A percentile compares a stretch with the other conserved stretches of the same genome.
Conservation (phyloP, 2,329 filamentous ascomycete genomes). For the Colletotrichum sp. region DNA sequence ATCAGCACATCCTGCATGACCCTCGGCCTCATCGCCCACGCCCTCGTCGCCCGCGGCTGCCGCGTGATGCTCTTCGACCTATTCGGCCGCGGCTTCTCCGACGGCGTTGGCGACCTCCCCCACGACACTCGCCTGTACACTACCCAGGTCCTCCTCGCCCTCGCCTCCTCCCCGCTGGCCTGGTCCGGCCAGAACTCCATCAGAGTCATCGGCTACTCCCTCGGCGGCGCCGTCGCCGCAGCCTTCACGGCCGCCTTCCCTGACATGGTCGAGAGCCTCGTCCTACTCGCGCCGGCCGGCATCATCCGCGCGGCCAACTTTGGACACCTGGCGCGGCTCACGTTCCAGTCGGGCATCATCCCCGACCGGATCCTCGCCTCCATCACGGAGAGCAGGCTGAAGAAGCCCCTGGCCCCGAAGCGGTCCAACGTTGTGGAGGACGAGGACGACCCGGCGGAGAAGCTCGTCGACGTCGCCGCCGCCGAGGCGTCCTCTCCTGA, state of each 20-base stretch:
- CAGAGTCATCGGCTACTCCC: constrained; percentile 77
- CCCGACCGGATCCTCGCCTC: constrained; percentile 56
- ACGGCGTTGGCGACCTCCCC: constrained; percentile 67
- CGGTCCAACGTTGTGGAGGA: constrained; percentile 23
- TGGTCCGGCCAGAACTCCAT: constrained; percentile 69
- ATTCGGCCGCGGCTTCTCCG: constrained; percentile 72
- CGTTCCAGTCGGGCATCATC: constrained; percentile 61
- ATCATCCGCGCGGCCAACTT: constrained; percentile 67
- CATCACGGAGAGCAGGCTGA: constrained; percentile 53
- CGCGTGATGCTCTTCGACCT: constrained; percentile 83
- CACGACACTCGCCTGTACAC: constrained; percentile 78
- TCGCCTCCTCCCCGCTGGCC: constrained; percentile 71
- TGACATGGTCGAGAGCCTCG: constrained; percentile 68
- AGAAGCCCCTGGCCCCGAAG: constrained; percentile 52
- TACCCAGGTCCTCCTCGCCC: constrained; percentile 72
- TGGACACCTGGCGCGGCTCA: constrained; percentile 50
- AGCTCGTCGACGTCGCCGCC: constrained; percentile 42
- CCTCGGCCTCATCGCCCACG: constrained; percentile 69
- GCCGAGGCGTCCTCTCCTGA: constrained; percentile 43
- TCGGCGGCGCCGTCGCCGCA: constrained; percentile 80
- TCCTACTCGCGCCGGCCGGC: constrained; percentile 81
- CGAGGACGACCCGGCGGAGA: constrained; percentile 27
- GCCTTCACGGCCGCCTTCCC: constrained; percentile 79
- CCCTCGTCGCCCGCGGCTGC: constrained; percentile 71
- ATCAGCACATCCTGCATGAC: constrained; percentile 84